These are phyloP conservation scores for Anisodus acutangulus DNA, from an alignment of 257 asterid species.

Conservation along the genomic window DNA sequence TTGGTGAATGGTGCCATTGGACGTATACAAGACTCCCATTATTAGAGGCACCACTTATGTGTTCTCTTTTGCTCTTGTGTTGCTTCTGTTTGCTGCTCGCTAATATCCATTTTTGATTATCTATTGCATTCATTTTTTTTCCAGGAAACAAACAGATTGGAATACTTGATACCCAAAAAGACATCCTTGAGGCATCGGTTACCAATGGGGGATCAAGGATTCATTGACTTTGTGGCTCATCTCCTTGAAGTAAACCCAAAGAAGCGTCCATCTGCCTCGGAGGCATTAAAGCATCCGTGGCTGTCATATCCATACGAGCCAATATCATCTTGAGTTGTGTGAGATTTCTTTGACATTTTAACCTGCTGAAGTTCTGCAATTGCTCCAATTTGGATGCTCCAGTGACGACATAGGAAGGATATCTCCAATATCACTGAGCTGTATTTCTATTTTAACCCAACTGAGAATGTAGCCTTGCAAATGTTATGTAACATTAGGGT, in stretches of 20 bases:
- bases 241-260: conserved; percentile 84
- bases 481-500: conserved; percentile 56
- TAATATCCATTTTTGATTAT: conserved; percentile 14
- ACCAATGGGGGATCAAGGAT: conserved; percentile 99
- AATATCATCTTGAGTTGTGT: conserved; percentile 68
- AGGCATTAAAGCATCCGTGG: conserved; percentile 97
- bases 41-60: background rate
- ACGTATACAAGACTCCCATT: background rate
- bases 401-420: conserved; percentile 32
- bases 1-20: too few species aligned
- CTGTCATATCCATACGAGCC: conserved; percentile 95
- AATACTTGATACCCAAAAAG: conserved; percentile 91
- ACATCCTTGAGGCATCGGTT: conserved; percentile 89
- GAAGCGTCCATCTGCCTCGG: conserved; percentile 87
- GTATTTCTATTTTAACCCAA: conserved; percentile 43
- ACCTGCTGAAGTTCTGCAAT: conserved; percentile 29
- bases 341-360: background rate
- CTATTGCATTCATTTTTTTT: background rate
- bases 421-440: conserved; percentile 38
- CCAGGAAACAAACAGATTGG: conserved; percentile 87
- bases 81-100: background rate
- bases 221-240: conserved; percentile 82
- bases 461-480: conserved; percentile 44
- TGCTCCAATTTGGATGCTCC: conserved; percentile 22
- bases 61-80: background rate